Evolutionary conservation across 1,284 basidiomycete genomes (phyloP).

Genomic region (Mycena citricolor): DNA sequence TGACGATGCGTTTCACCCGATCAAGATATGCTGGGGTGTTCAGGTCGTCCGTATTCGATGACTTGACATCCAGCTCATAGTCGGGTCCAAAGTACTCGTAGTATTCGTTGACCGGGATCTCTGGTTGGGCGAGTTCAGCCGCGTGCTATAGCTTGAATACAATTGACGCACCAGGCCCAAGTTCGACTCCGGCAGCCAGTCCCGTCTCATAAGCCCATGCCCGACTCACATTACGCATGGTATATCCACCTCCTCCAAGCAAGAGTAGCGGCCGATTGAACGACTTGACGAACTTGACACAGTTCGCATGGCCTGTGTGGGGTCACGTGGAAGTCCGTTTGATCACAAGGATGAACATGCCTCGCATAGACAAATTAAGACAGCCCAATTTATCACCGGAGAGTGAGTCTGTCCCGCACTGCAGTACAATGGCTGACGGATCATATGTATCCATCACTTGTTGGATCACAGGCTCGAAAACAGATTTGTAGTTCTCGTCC

Average conservation of each 20-base stretch:
- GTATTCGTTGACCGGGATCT: conserved; percentile 96
- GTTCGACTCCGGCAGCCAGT: conserved; percentile 91
- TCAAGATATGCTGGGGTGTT: conserved; percentile 94
- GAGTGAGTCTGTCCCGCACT: conserved; percentile 98
- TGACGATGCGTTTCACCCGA: conserved; percentile 88
- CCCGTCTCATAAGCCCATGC: conserved; percentile 99
- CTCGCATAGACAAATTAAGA: conserved; percentile 96
- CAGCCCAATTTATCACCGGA: conserved; percentile 96
- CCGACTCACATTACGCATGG: conserved; percentile 95
- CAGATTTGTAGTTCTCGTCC: conserved; percentile 92
- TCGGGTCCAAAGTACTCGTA: conserved; percentile 99
- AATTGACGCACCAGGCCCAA: conserved; percentile 67
- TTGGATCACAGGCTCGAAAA: conserved; percentile 95
- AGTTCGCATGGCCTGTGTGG: conserved; percentile 93
- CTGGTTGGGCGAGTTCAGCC: conserved; percentile 41
- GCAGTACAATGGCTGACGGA: conserved; percentile 94
- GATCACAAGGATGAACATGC: conserved; percentile 42
- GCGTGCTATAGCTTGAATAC: background rate
- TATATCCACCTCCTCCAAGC: conserved; percentile 97
- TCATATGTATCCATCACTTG: conserved; percentile 96
- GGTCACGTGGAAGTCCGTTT: too few relatives aligned
- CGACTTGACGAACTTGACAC: conserved; percentile 95
- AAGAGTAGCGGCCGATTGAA: conserved; percentile 93
- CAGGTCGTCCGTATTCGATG: conserved; percentile 95
- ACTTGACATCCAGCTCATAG: conserved; percentile 94